A percentile compares a stretch with the other conserved stretches of the same genome.
These are phyloP conservation scores for Tulasnella sp. DNA, from an alignment of 768 basidiomycete genomes.

Conservation along the genomic window DNA sequence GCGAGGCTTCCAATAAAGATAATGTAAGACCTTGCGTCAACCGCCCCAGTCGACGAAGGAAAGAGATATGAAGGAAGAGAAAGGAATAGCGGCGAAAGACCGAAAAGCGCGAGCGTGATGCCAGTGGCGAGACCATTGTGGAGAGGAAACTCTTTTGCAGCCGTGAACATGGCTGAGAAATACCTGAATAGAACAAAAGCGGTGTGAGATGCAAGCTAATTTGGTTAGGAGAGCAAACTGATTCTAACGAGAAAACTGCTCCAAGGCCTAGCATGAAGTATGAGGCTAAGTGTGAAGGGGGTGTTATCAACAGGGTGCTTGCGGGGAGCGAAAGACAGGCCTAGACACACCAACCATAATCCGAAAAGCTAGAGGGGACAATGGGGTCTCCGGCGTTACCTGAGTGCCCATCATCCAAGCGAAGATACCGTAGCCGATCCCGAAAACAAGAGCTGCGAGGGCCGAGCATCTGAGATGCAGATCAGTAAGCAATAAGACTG, in stretches of 20 bases:
- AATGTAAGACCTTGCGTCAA: constrained; percentile 29
- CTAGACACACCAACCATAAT: constrained; percentile 30
- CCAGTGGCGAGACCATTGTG: constrained; percentile 23
- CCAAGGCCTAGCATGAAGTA: constrained; percentile 62
- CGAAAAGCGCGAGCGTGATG: constrained; percentile 60
- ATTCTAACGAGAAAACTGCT: constrained; percentile 60
- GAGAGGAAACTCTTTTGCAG: constrained; percentile 45
- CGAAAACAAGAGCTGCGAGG: constrained; percentile 50
- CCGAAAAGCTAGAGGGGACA: constrained; percentile 36
- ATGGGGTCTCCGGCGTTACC: constrained; percentile 34
- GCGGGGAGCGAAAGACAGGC: background rate
- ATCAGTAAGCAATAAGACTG: background rate
- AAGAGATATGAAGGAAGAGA: constrained; percentile 34
- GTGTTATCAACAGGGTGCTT: background rate
- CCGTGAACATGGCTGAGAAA: constrained; percentile 68
- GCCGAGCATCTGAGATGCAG: constrained; percentile 46
- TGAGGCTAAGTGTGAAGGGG: constrained; percentile 39
- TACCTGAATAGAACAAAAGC: constrained; percentile 38
- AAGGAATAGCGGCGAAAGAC: constrained; percentile 71
- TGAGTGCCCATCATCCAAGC: constrained; percentile 45
- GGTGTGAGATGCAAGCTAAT: background rate
- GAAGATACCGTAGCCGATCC: constrained; percentile 54
- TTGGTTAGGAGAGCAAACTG: background rate
- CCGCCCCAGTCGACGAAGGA: constrained; percentile 26
- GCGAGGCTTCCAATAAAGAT: constrained; percentile 15